phyloP scores from a whole-genome alignment of 768 basidiomycete genomes.

The Podaxis sp. region DNA sequence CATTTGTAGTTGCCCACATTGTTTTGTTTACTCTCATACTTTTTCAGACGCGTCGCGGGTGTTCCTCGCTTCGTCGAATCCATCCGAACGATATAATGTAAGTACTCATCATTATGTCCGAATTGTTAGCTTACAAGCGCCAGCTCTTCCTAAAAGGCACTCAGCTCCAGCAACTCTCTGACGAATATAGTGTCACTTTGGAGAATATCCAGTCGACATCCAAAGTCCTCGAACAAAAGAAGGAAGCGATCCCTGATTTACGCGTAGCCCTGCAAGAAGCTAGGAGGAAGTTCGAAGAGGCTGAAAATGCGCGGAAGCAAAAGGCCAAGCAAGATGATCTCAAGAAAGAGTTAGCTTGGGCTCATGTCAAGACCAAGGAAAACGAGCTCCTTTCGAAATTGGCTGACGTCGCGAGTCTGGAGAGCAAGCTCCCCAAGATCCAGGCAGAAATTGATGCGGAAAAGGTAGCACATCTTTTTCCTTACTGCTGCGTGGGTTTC shows the following conservation, averaged over 20 bases:
- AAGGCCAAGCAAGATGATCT: slow-evolving; percentile 66
- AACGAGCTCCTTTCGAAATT: slow-evolving; percentile 45
- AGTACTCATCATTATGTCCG: slow-evolving; percentile 17
- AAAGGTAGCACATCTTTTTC: slow-evolving; percentile 26
- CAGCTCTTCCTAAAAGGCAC: slow-evolving; percentile 97
- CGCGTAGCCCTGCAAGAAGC: slow-evolving; percentile 57
- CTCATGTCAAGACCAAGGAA: slow-evolving; percentile 74
- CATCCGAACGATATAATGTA: slow-evolving; percentile 88
- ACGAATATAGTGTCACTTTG: slow-evolving; percentile 80
- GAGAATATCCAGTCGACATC: slow-evolving; percentile 71
- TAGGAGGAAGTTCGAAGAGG: slow-evolving; percentile 63
- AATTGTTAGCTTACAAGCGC: slow-evolving; percentile 2
- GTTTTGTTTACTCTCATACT: neutral
- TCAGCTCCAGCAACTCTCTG: slow-evolving; percentile 81
- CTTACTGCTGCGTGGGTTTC: neutral
- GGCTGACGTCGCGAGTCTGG: slow-evolving; percentile 34
- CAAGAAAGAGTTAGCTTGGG: slow-evolving; percentile 86
- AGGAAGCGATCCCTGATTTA: slow-evolving; percentile 78
- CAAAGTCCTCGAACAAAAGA: slow-evolving; percentile 67
- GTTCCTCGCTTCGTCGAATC: slow-evolving; percentile 82
- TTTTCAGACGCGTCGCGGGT: slow-evolving; percentile 63
- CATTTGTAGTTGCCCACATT: slow-evolving; percentile 21
- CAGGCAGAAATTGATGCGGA: slow-evolving; percentile 32
- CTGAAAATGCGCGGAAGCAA: slow-evolving; percentile 71
- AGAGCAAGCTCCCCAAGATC: slow-evolving; percentile 38